A percentile compares a stretch with the other conserved stretches of the same genome.
These are phyloP conservation scores for Adenanthera pavonina DNA, from an alignment of 306 rosid genomes.

Conservation along the genomic window DNA sequence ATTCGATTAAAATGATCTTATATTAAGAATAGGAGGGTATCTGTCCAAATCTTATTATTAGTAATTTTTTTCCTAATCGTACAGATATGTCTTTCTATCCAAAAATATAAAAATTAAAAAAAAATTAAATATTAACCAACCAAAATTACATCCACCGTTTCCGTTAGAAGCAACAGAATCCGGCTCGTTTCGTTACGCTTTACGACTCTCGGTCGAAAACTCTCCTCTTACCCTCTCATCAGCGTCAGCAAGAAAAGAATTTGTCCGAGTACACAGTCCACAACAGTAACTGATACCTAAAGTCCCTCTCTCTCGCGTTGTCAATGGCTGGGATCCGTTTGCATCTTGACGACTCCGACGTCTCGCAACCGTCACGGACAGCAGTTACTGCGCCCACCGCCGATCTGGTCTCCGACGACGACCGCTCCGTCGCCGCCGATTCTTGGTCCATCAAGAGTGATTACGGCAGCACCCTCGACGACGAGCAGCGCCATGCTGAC, in stretches of 20 bases:
- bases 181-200: neutral
- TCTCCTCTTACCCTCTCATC: no score
- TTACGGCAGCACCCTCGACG: conserved; percentile 96
- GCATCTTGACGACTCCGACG: conserved; percentile 78
- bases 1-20: no score
- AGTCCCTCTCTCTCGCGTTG: neutral
- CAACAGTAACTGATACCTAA: neutral
- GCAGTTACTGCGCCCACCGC: conserved; percentile 56
- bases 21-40: no score
- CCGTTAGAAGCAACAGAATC: neutral
- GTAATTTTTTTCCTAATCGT: no score
- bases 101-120: neutral
- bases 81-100: no score
- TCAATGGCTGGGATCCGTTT: conserved; percentile 85
- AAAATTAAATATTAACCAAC: neutral
- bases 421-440: conserved; percentile 45
- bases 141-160: neutral
- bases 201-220: neutral
- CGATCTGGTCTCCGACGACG: conserved; percentile 87
- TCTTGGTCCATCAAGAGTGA: conserved; percentile 99
- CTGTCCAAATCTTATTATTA: no score
- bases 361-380: conserved; percentile 57
- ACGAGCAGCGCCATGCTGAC: conserved; percentile 96
- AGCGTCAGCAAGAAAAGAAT: neutral
- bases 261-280: neutral